Conservation (phyloP, 2,329 filamentous ascomycete genomes). For the Botrytis fragariae region DNA sequence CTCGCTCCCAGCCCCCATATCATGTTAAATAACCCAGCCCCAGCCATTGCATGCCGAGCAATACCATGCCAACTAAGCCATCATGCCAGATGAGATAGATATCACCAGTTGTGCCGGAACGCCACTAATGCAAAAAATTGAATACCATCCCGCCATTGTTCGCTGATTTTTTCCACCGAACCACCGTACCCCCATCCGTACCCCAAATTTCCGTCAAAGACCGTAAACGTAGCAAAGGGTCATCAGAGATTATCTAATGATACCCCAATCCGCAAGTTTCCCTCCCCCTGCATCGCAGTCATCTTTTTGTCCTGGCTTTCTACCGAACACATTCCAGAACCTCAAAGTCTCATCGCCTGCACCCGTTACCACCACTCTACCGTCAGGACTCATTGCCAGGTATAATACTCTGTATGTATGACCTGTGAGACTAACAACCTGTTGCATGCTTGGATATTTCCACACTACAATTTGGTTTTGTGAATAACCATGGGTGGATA, state of each 20-base stretch:
- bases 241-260: slow-evolving; percentile 62
- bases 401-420: slow-evolving; percentile 97
- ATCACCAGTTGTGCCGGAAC: slow-evolving; percentile 15
- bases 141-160: slow-evolving; percentile 10
- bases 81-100: slow-evolving; percentile 17
- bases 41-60: slow-evolving; percentile 17
- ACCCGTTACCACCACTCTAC: slow-evolving; percentile 88
- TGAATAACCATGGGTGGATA: slow-evolving; percentile 93
- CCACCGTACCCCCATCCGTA: not conserved
- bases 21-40: slow-evolving; percentile 16
- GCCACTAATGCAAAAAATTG: slow-evolving; percentile 20
- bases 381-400: slow-evolving; percentile 95
- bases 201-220: slow-evolving; percentile 4
- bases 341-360: slow-evolving; percentile 93
- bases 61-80: slow-evolving; percentile 14
- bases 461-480: slow-evolving; percentile 99
- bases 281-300: slow-evolving; percentile 62
- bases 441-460: slow-evolving; percentile 98
- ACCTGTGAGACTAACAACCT: slow-evolving; percentile 90
- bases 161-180: slow-evolving; percentile 6
- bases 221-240: not conserved
- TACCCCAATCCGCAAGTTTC: slow-evolving; percentile 73
- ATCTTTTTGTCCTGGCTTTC: slow-evolving; percentile 66
- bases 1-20: slow-evolving; percentile 9
- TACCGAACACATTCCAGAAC: slow-evolving; percentile 96